Conservation (phyloP, 1,284 basidiomycete genomes). For the Ganoderma resinaceum region DNA sequence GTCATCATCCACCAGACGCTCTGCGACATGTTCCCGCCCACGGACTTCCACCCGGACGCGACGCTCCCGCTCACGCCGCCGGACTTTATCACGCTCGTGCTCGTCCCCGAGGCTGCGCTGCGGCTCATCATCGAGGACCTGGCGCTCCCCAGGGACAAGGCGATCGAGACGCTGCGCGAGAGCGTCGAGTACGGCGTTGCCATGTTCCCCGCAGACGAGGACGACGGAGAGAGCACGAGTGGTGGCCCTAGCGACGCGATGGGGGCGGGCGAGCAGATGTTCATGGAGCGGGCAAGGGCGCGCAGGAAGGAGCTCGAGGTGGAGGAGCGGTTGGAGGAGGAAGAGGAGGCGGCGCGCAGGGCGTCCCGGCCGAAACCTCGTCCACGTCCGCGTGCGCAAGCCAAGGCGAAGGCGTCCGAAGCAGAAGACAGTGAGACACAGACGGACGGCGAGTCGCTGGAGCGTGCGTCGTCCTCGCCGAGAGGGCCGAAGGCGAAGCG, state of each 20-base stretch:
- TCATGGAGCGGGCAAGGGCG: conserved; percentile 69
- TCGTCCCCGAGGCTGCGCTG: conserved; percentile 80
- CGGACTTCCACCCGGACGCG: conserved; percentile 55
- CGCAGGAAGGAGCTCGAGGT: conserved; percentile 66
- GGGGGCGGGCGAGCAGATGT: conserved; percentile 52
- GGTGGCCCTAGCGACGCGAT: background rate
- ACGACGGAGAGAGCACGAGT: conserved; percentile 31
- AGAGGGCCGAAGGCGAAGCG: conserved; percentile 10
- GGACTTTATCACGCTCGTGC: conserved; percentile 75
- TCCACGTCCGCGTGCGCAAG: conserved; percentile 11
- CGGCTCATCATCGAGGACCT: conserved; percentile 76
- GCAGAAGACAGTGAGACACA: background rate
- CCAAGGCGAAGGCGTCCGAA: conserved; percentile 11
- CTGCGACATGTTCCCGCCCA: conserved; percentile 74
- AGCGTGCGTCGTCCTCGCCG: conserved; percentile 10
- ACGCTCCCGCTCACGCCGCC: conserved; percentile 69
- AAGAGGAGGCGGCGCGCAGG: conserved; percentile 26
- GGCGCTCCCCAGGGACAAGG: conserved; percentile 50
- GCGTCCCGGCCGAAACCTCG: conserved; percentile 17
- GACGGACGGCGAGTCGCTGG: conserved; percentile 15
- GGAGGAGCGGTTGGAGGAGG: conserved; percentile 51
- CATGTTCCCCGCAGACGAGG: conserved; percentile 70
- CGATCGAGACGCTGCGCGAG: conserved; percentile 67
- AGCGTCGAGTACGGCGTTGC: conserved; percentile 79
- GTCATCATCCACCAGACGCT: conserved; percentile 80